These are phyloP conservation scores for Solioccasus polychromus DNA, from an alignment of 768 basidiomycete genomes.

Conservation along the genomic window DNA sequence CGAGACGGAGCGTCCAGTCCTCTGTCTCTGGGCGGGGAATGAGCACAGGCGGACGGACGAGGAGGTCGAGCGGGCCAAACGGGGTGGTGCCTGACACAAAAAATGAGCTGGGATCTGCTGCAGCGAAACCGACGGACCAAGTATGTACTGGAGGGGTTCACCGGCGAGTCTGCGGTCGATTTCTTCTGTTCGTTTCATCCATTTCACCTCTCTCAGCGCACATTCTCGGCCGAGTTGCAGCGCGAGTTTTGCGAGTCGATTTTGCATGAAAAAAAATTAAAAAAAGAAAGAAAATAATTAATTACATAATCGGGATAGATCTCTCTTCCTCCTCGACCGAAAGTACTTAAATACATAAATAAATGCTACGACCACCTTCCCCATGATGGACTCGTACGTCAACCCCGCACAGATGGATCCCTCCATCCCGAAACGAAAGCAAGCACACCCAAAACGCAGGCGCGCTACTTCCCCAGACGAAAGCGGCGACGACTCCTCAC, in stretches of 20 bases:
- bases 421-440: slow-evolving; percentile 29
- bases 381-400: slow-evolving; percentile 33
- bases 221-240: slow-evolving; percentile 32
- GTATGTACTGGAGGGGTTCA: slow-evolving; percentile 88
- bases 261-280: slow-evolving; percentile 3
- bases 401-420: slow-evolving; percentile 41
- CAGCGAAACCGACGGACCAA: slow-evolving; percentile 51
- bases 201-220: slow-evolving; percentile 44
- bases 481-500: slow-evolving; percentile 44
- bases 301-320: slow-evolving; percentile 19
- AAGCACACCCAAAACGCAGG: slow-evolving; percentile 53
- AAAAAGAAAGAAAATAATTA: background rate
- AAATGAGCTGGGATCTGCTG: background rate
- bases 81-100: slow-evolving; percentile 62
- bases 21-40: slow-evolving; percentile 97
- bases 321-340: slow-evolving; percentile 4
- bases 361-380: no score
- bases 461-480: slow-evolving; percentile 61
- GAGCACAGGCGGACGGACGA: slow-evolving; percentile 73
- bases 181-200: slow-evolving; percentile 47
- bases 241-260: slow-evolving; percentile 30
- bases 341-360: no score
- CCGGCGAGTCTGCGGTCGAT: slow-evolving; percentile 59
- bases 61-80: slow-evolving; percentile 79
- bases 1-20: slow-evolving; percentile 67